These are phyloP conservation scores for Croton setiger DNA, from an alignment of 441 rosid genomes.

Conservation along the genomic window DNA sequence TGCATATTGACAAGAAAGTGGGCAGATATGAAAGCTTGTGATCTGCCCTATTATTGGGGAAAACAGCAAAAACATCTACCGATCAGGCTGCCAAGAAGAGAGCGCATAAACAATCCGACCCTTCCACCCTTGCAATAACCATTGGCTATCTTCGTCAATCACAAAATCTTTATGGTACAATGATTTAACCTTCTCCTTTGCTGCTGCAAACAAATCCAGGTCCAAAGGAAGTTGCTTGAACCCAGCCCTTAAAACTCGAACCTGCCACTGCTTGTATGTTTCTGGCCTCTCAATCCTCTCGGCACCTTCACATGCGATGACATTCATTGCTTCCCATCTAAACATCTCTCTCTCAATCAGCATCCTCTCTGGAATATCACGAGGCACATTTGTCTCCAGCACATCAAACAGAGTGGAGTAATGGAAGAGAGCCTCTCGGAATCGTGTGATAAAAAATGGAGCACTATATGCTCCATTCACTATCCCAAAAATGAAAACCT, in stretches of 20 bases:
- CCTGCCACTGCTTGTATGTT: slow-evolving; percentile 86
- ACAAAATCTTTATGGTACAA: slow-evolving; percentile 45
- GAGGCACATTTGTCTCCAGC: slow-evolving; percentile 34
- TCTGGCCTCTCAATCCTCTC: slow-evolving; percentile 77
- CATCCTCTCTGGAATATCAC: slow-evolving; percentile 44
- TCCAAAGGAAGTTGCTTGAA: slow-evolving; percentile 58
- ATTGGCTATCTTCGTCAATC: slow-evolving; percentile 57
- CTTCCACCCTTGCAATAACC: slow-evolving; percentile 97
- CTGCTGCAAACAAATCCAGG: slow-evolving; percentile 37
- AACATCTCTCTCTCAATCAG: slow-evolving; percentile 42
- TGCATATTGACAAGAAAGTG: neutral
- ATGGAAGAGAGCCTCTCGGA: slow-evolving; percentile 52
- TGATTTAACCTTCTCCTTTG: slow-evolving; percentile 35
- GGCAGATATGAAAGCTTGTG: neutral
- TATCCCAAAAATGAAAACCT: slow-evolving; percentile 48
- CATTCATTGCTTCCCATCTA: slow-evolving; percentile 43
- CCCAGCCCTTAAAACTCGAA: slow-evolving; percentile 59
- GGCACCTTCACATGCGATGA: slow-evolving; percentile 54
- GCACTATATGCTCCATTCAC: slow-evolving; percentile 47
- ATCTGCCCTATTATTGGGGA: slow-evolving; percentile 9
- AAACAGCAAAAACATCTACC: slow-evolving; percentile 7
- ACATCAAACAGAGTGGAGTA: slow-evolving; percentile 50
- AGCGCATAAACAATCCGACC: slow-evolving; percentile 74
- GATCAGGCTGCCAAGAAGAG: slow-evolving; percentile 52
- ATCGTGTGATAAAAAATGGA: slow-evolving; percentile 49